A percentile compares a stretch with the other conserved stretches of the same genome.
Evolutionary conservation across 2,329 filamentous ascomycete genomes (phyloP).

Genomic region (Aspergillus sp.): DNA sequence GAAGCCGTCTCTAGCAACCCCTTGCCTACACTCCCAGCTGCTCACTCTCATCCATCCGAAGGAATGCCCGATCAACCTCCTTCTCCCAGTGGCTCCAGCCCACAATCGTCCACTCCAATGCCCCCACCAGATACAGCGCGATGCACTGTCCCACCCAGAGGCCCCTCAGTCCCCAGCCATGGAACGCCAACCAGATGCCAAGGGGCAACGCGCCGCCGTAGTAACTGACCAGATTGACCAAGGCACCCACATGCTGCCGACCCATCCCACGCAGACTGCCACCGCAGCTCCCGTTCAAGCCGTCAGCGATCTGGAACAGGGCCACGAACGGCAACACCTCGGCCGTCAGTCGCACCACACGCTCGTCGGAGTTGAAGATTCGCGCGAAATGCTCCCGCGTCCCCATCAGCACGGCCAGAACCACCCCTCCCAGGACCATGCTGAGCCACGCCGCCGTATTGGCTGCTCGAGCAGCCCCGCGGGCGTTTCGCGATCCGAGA

Average conservation of each 20-base stretch:
- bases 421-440: conserved; percentile 64
- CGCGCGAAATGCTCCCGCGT: conserved; percentile 71
- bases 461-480: conserved; percentile 68
- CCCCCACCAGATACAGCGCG: conserved; percentile 76
- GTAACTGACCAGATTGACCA: conserved; percentile 79
- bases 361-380: conserved; percentile 76
- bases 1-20: background rate
- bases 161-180: conserved; percentile 78
- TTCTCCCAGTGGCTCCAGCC: conserved; percentile 73
- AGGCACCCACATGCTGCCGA: conserved; percentile 77
- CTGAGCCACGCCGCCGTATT: conserved; percentile 74
- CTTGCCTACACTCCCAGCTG: conserved; percentile 18
- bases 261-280: conserved; percentile 82
- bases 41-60: conserved; percentile 61
- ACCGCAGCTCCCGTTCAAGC: conserved; percentile 80
- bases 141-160: conserved; percentile 84
- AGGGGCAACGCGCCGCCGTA: conserved; percentile 77
- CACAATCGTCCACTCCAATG: conserved; percentile 76
- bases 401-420: conserved; percentile 68
- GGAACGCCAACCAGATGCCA: conserved; percentile 82
- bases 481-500: conserved; percentile 65
- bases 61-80: conserved; percentile 70
- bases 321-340: conserved; percentile 85
- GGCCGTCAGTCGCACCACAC: conserved; percentile 70
- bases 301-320: conserved; percentile 86